phyloP scores from a whole-genome alignment of 192 early-diverging fungal species.

The Podila verticillata region DNA sequence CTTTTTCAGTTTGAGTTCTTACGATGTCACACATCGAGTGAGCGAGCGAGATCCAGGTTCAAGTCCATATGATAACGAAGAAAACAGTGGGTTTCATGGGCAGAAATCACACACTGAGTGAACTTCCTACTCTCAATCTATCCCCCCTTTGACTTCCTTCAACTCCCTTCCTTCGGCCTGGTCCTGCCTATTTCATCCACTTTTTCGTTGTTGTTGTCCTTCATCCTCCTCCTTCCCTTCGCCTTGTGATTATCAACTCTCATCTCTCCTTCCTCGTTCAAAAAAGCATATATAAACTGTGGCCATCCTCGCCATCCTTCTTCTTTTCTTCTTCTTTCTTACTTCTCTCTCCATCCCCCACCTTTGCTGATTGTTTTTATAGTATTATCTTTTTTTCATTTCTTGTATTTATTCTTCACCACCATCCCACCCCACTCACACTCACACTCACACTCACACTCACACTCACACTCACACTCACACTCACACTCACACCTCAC shows the following conservation, averaged over 20 bases:
- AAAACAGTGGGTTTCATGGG: neutral
- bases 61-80: neutral
- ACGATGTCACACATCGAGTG: too few relatives aligned
- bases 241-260: conserved; percentile 4
- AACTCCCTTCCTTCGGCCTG: neutral
- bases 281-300: conserved; percentile 40
- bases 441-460: neutral
- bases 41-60: neutral
- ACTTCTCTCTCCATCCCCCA: conserved; percentile 8
- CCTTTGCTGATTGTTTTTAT: conserved; percentile 1
- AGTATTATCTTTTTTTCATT: neutral
- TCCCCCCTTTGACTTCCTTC: neutral
- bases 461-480: neutral
- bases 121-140: neutral
- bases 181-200: conserved; percentile 1
- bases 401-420: neutral
- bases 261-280: neutral
- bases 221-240: neutral
- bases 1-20: neutral
- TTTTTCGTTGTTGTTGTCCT: neutral
- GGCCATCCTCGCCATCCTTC: conserved; percentile 14
- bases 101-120: neutral
- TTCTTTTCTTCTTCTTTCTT: neutral
- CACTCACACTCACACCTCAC: neutral
- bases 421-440: neutral